Base-by-base conservation (phyloP, 257 asterid genomes). In the Gentiana straminea region DNA sequence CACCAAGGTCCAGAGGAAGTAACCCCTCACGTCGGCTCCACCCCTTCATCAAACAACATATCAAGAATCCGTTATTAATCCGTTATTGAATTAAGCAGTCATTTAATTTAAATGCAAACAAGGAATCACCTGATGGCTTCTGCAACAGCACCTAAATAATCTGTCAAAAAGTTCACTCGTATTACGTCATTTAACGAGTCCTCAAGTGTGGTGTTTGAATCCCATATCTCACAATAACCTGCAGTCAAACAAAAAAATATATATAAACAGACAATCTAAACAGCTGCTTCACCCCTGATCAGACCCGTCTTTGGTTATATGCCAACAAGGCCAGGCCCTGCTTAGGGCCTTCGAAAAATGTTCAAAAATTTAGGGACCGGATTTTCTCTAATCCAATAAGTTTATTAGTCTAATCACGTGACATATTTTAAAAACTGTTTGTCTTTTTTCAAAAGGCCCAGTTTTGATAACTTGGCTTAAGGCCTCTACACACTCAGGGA, bases 21-120 rank as follows among this genome's bases (percentile, higher is more conserved):
- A 81, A 51, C 87, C 90, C 64, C 81, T 70, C 35, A 84, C 85
- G 49, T 81, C 83, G 33, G 84, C 80, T 61, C 94, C 94, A 55
- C 79, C 70, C 66, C 81, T 79, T 70, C n/a, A 58, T 43, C 57
- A 56, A 3, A 55, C 8, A n/a, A 7, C 5, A 37, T 7, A 1
- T 1, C 7, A 38, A 6, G 7, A 38, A 57, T 10, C 1, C 2
- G 33, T 52, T 5, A 52, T 34, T 32, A 39, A 39, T 39, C 8
- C 6, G 44, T 39, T 39, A 39, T 39, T 33, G 34, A 51, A 13
- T 0, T 33, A n/a, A n/a, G n/a, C n/a, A n/a, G n/a, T n/a, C n/a
- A 24, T 32, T 9, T 11, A 2, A 51, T 2, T 12, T 4, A 13
- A 9, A 38, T n/a, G n/a, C n/a, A n/a, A n/a, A n/a, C n/a, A n/a